Conservation (phyloP, 768 basidiomycete genomes). For the Macrolepiota fuliginosa region DNA sequence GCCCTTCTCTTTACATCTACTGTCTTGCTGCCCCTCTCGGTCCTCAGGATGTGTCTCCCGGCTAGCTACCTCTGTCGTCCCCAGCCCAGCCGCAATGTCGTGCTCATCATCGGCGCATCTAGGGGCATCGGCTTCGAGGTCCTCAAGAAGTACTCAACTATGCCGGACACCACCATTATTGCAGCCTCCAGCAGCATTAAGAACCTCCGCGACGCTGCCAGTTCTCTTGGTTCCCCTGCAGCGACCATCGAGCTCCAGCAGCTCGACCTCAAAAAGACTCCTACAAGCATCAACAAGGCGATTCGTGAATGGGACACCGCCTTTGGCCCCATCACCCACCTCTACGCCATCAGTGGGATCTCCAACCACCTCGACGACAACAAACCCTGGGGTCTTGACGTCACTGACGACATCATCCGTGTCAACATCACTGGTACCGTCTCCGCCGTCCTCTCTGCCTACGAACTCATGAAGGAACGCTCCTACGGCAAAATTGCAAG, state of each 20-base stretch:
- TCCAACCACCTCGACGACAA: constrained; percentile 22
- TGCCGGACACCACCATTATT: constrained; percentile 23
- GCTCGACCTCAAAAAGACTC: constrained; percentile 21
- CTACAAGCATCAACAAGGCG: constrained; percentile 14
- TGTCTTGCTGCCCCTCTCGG: neutral
- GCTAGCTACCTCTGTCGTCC: neutral
- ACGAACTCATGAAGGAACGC: constrained; percentile 28
- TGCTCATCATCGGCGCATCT: constrained; percentile 1
- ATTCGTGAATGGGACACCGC: constrained; percentile 21
- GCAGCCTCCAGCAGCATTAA: constrained; percentile 21
- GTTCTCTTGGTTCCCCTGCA: constrained; percentile 15
- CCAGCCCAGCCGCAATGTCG: neutral
- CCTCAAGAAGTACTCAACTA: constrained; percentile 25
- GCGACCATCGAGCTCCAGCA: constrained; percentile 22
- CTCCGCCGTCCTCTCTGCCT: constrained; percentile 24
- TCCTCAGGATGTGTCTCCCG: neutral
- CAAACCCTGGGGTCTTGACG: constrained; percentile 20
- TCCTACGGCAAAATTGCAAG: neutral
- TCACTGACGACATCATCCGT: constrained; percentile 25
- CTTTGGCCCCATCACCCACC: constrained; percentile 29
- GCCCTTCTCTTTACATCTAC: neutral
- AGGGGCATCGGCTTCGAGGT: constrained; percentile 26
- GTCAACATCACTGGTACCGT: constrained; percentile 28
- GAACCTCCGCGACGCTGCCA: constrained; percentile 17
- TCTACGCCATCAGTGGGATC: constrained; percentile 28